A percentile compares a stretch with the other conserved stretches of the same genome.
phyloP scores from a whole-genome alignment of 225 moss, liverwort and hornwort genomes.

The Straminergon stramineum region DNA sequence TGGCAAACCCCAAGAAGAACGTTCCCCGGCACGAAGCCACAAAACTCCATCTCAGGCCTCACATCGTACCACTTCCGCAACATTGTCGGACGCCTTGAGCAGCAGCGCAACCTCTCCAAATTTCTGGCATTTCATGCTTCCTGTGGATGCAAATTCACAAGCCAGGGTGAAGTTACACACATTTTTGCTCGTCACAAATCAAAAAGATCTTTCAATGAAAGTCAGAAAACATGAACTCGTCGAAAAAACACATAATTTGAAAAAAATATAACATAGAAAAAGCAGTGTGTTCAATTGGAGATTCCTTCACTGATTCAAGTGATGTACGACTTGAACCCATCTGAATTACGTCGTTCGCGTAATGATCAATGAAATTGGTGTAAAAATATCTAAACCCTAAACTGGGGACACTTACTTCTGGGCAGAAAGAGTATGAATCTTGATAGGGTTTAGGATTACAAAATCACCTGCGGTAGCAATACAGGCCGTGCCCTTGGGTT shows the following conservation, averaged over 20 bases:
- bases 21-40: slow-evolving; percentile 56
- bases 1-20: slow-evolving; percentile 47
- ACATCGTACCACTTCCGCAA: slow-evolving; percentile 88
- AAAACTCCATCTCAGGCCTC: slow-evolving; percentile 90
- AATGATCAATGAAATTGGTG: background rate
- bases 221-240: background rate
- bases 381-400: background rate
- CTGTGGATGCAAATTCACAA: slow-evolving; percentile 16
- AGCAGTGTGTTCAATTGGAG: background rate
- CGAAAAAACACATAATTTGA: background rate
- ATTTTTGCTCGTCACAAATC: background rate
- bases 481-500: too few relatives aligned
- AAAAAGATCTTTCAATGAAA: background rate
- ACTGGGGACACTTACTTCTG: background rate
- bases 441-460: background rate
- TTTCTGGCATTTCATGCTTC: slow-evolving; percentile 69
- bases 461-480: slow-evolving; percentile 44
- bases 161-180: background rate
- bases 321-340: background rate
- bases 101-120: slow-evolving; percentile 69
- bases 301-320: background rate
- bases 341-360: background rate
- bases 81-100: slow-evolving; percentile 78
- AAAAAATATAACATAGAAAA: background rate
- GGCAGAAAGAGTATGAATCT: background rate